Conservation (phyloP, 75 land plant genomes). For the Sequoiadendron giganteum region DNA sequence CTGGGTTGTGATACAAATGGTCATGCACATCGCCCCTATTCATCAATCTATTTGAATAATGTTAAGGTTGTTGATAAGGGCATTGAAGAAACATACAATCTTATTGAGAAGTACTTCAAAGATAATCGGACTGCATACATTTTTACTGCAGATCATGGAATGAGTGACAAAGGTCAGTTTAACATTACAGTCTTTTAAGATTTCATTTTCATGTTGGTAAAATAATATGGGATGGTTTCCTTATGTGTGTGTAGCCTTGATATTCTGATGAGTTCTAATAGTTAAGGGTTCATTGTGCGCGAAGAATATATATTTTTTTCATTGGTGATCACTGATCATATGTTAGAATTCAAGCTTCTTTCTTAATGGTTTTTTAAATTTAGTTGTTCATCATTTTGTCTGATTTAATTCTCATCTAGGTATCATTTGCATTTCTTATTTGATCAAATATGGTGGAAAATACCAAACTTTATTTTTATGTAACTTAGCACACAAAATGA, state of each 20-base stretch:
- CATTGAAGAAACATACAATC: constrained; percentile 62
- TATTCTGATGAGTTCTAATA: background rate
- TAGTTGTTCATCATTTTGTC: background rate
- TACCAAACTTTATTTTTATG: background rate
- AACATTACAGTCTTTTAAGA: background rate
- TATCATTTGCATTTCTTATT: background rate
- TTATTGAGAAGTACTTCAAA: constrained; percentile 67
- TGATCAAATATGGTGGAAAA: background rate
- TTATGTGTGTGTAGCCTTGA: background rate
- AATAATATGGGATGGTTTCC: background rate
- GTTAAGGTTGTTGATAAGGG: constrained; percentile 88
- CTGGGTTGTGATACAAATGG: constrained; percentile 98
- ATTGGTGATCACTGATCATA: background rate
- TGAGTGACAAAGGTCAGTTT: constrained; percentile 96
- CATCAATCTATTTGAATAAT: constrained; percentile 87
- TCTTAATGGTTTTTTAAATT: background rate
- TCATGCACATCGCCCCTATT: constrained; percentile 95
- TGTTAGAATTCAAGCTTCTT: background rate
- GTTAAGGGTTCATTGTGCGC: background rate
- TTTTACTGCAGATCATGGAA: constrained; percentile 98
- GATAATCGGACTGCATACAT: constrained; percentile 83
- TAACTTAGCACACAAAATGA: background rate
- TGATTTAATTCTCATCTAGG: background rate
- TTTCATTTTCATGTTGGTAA: constrained; percentile 10
- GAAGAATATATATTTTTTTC: background rate